Evolutionary conservation across 2,329 filamentous ascomycete genomes (phyloP), one percentile per base, ranked within the genome.

Genomic region (Clonostachys rhizophaga): DNA sequence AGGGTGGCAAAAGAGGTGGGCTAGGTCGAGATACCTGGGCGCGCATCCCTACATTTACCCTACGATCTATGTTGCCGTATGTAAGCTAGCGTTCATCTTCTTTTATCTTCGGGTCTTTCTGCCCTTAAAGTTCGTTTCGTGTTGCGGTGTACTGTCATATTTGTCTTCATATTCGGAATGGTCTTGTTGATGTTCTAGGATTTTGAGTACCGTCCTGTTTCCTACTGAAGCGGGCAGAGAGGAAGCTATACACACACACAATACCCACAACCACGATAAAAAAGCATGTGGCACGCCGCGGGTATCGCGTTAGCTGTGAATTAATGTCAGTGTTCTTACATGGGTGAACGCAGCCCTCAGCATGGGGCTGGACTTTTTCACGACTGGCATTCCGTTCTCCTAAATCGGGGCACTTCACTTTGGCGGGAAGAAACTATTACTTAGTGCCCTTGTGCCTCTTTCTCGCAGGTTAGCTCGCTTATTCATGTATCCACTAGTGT

Each of bases 41-140:
- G 18, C 18, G 3, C 18, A 18, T 18, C 18, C 18, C 18, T 18
- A 18, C 18, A 18, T 18, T 18, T 18, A 18, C 18, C 18, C 18
- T 18, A 18, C 18, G 18, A 18, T 18, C 18, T 18, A 18, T 18
- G 5, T 18, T 18, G 18, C 18, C 18, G 5, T 18, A 18, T 18
- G 18, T 13, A 79, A 81, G 52, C 57, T 77, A 5, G 70, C 76
- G 1, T 63, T 83, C 18, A 60, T 82, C 1, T 66, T 75, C 54
- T 79, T 82, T 58, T 81, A 79, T 53, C 61, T 78, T 6, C 70
- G 75, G 46, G 74, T 82, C 47, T 83, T 83, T 50, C 74, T 0
- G 55, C 60, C 0, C 49, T 45, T 0, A 47, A 43, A 4, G 66
- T 77, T 11, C 65, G 66, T 12, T 61, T 59, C 6, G 42, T 74